Evolutionary conservation across 768 basidiomycete species (phyloP), one percentile per base, ranked within the genome.

Genomic region (Termitomyces sp.): DNA sequence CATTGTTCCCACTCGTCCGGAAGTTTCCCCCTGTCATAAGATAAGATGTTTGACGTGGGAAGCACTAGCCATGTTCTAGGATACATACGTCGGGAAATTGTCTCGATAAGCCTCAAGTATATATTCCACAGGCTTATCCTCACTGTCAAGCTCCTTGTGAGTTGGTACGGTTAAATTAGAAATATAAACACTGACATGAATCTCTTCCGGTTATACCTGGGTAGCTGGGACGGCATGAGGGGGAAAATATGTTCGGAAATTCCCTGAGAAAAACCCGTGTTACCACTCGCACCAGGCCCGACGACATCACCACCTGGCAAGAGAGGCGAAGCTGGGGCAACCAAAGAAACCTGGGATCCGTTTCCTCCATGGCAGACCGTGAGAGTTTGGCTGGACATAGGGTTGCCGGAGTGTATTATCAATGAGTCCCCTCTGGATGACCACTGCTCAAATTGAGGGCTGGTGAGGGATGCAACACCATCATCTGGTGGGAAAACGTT

Each of bases 131-230:
- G 1, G 1, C 15, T 32, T 44, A 3, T 48, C 34, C 12, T 26
- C 14, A 30, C 43, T 57, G 15, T 14, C 11, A 34, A 14, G 41
- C 4, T 37, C 21, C 17, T 40, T 8, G 9, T 22, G 5, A 32
- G 30, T 26, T 9, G 5, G 37, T 24, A 11, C 28, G 11, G 8
- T n/a, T 24, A 24, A 5, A 4, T 22, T 14, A 12, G 2, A 22
- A n/a, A 14, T n/a, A 17, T 2, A 3, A 30, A 12, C 6, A 37
- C 55, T 43, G 5, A 54, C 59, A 60, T 60, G 11, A 46, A 46
- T 22, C 55, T 44, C 3, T 42, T n/a, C 22, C 59, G 51, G 9
- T 57, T 53, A 26, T 57, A 60, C 37, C 59, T 54, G 12, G 53
- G 53, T 3, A 58, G 37, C 38, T 54, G 28, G 15, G 28, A 5